A percentile compares a stretch with the other conserved stretches of the same genome.
phyloP scores from a whole-genome alignment of 2,329 filamentous ascomycete species.

The Phialocephala subalpina region DNA sequence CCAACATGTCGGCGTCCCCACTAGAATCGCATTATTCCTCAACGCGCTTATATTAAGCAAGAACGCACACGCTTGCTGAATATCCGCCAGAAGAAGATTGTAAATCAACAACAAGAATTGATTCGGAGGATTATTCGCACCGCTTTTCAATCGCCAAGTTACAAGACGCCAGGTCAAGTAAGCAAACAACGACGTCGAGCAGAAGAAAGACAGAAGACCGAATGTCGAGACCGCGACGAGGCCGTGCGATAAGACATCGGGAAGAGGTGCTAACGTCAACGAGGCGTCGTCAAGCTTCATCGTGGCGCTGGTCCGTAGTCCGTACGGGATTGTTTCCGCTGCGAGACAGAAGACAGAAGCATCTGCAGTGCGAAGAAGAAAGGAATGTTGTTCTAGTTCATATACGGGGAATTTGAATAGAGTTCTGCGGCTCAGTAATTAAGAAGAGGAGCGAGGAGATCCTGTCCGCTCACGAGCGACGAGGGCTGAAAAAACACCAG shows the following conservation, averaged over 20 bases:
- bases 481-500: background rate
- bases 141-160: slow-evolving; percentile 34
- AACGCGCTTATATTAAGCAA: slow-evolving; percentile 69
- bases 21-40: slow-evolving; percentile 58
- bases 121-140: slow-evolving; percentile 53
- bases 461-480: background rate
- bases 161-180: slow-evolving; percentile 50
- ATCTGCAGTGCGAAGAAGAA: slow-evolving; percentile 6
- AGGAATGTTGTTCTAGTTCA: slow-evolving; percentile 10
- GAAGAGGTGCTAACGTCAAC: slow-evolving; percentile 39
- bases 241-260: slow-evolving; percentile 44
- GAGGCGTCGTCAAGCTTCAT: slow-evolving; percentile 34
- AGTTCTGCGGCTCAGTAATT: background rate
- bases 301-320: too few species aligned
- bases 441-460: background rate
- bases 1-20: slow-evolving; percentile 62
- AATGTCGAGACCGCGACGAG: slow-evolving; percentile 54
- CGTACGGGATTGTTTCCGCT: background rate
- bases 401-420: slow-evolving; percentile 5
- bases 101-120: slow-evolving; percentile 75
- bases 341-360: slow-evolving; percentile 13
- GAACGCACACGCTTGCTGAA: slow-evolving; percentile 71
- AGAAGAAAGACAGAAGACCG: slow-evolving; percentile 55
- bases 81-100: slow-evolving; percentile 73
- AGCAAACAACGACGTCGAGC: slow-evolving; percentile 51